Base-by-base conservation (phyloP, 2,329 filamentous ascomycete species). In the Xylaria sp. region DNA sequence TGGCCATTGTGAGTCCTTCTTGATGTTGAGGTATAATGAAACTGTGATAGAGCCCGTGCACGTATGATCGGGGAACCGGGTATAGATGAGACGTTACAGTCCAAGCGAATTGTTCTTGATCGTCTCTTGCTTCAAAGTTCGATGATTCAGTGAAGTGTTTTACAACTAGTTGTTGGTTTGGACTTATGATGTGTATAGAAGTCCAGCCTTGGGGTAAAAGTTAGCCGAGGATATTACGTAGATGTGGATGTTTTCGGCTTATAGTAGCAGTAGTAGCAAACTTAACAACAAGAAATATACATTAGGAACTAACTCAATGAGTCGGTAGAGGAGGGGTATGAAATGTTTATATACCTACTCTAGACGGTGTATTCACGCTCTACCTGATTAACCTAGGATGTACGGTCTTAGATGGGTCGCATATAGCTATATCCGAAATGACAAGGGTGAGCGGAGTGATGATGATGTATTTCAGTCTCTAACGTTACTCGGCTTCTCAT, bases 1-100 rank as follows among this genome's bases (percentile, higher is more conserved):
- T 85, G 72, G 89, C 85, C 91, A 93, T 94, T 74, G 70, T 85
- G 77, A 62, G 63, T 69, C 66, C 64, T 25, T 18, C 12, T 45
- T 46, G 48, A 25, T 48, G 25, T 32, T 32, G 45, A 59, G 13
- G 45, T 63, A 28, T 28, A 45, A 41, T n/a, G 43, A 15, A 36
- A 30, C 28, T 10, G 50, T 63, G 39, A 60, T 48, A 32, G 63
- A 53, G 66, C 50, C 43, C 52, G 13, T 34, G 59, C 41, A 58
- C 55, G 32, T 64, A 20, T 56, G 43, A 41, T 8, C 23, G 23
- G 32, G 36, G 18, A 18, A n/a, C 30, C 20, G 32, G 55, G 36
- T 32, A 18, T 30, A 18, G 18, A 20, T 23, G 52, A 60, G 48
- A 13, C n/a, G 45, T 23, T 15, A 36, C 10, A 39, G 25, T 52